A percentile compares a stretch with the other conserved stretches of the same genome.
phyloP scores from a whole-genome alignment of 345 rosid genomes.

The Moricandia moricandioides region DNA sequence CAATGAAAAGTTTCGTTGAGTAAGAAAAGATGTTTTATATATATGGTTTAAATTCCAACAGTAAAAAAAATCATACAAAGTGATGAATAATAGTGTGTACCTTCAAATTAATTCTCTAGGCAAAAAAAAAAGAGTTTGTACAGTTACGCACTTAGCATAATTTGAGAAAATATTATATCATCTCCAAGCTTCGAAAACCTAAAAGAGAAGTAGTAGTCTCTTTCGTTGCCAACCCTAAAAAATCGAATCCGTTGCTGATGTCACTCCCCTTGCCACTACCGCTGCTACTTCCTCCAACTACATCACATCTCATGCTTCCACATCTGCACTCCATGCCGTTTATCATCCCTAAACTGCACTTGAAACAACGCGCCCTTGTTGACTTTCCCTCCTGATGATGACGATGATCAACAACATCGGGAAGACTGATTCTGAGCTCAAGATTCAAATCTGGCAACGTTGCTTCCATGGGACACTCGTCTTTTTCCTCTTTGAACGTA shows the following conservation, averaged over 20 bases:
- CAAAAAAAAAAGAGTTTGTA: conserved; percentile 11
- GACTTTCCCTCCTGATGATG: conserved; percentile 34
- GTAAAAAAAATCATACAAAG: background rate
- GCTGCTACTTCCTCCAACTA: conserved; percentile 29
- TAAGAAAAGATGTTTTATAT: background rate
- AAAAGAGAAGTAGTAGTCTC: conserved; percentile 42
- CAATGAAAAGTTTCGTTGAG: background rate
- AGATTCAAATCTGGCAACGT: conserved; percentile 86
- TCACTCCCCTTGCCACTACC: conserved; percentile 24
- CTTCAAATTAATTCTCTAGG: conserved; percentile 11
- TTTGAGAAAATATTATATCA: conserved; percentile 44
- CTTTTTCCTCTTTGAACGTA: conserved; percentile 41
- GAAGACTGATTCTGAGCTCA: conserved; percentile 93
- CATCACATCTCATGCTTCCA: conserved; percentile 22
- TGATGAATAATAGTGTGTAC: conserved; percentile 11
- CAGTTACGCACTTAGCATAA: conserved; percentile 9
- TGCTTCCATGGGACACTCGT: conserved; percentile 31
- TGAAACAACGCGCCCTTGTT: conserved; percentile 46
- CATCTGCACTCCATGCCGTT: conserved; percentile 67
- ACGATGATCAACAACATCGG: conserved; percentile 40
- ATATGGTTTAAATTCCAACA: background rate
- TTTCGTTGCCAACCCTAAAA: conserved; percentile 62
- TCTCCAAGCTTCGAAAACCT: conserved; percentile 75
- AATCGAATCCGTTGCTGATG: conserved; percentile 52
- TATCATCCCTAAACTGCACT: conserved; percentile 59